Base-by-base conservation (phyloP, 495 filamentous ascomycete genomes). In the Lasiosphaeria miniovina region DNA sequence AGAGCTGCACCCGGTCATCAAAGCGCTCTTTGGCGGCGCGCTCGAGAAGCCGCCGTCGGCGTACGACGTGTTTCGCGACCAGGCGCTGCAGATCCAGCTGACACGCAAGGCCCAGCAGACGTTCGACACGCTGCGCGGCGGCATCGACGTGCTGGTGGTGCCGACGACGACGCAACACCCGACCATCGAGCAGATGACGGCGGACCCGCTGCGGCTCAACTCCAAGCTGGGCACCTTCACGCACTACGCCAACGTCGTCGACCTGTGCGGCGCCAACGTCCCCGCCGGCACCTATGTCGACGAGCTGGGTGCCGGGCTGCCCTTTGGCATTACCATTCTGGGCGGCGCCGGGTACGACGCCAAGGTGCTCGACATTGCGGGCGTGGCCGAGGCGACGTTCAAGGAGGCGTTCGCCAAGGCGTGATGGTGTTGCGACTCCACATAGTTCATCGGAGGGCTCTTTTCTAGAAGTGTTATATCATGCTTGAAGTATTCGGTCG, bases 261-360 rank as follows among this genome's bases (percentile, higher is more conserved):
- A 89, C 72, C 67, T 88, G 55, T 87, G 83, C 67, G 86, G 76
- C 5, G 71, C 84, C 24, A 80, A 81, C 40, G 76, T 88, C 31
- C 82, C 83, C 36, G 84, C 84, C 1, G 80, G 81, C 0, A 76
- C 65, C 41, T 80, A 80, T 61, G 41, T 55, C 9, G 69, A 65
- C 62, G 67, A 64, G 24, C 32, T 3, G 49, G 75, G 70, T 41
- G 64, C 54, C 36, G 71, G 57, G 59, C 66, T 88, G 61, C 85
- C 86, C 7, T 89, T 88, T 70, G 83, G 84, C 10, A 80, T 88
- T 12, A 88, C 85, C 4, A 76, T 89, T 46, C 67, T 88, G 10
- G 81, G 79, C 4, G 81, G 77, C 3, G 75, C 74, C 40, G 80
- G 84, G 32, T 74, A 69, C 60, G 85, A 88, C 75, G 80, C 77